Percentiles rank a stretch among this genome's conserved stretches.
phyloP scores from a whole-genome alignment of 1,139 yeast genomes.

The Pichia sp. region DNA sequence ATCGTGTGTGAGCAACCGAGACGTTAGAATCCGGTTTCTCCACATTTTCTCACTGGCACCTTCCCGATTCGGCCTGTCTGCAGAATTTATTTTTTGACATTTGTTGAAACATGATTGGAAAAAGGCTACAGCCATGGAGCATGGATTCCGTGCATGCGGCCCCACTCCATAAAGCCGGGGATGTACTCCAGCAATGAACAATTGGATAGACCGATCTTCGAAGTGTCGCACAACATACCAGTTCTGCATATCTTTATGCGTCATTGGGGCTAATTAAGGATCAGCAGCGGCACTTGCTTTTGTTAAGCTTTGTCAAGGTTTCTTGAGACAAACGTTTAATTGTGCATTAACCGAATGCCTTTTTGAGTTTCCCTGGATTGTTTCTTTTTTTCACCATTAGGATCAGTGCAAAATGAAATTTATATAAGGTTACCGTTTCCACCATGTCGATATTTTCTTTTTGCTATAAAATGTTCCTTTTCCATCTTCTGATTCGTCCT shows the following conservation, averaged over 20 bases:
- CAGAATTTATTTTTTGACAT: neutral
- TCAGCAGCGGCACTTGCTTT: neutral
- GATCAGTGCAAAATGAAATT: neutral
- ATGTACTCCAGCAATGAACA: neutral
- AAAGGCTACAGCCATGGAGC: neutral
- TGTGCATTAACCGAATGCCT: neutral
- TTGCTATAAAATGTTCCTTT: too few relatives aligned
- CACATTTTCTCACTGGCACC: neutral
- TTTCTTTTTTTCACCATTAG: neutral
- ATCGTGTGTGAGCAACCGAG: neutral
- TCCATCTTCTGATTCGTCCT: neutral
- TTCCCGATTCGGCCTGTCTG: neutral
- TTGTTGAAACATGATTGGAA: neutral
- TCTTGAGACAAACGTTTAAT: neutral
- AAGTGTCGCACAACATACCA: neutral
- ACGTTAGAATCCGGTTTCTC: neutral
- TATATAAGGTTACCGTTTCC: too few relatives aligned
- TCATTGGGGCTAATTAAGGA: neutral
- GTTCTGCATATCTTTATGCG: neutral
- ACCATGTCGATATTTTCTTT: too few relatives aligned
- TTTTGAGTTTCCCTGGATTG: neutral
- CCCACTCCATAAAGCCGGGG: neutral
- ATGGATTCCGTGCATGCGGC: neutral
- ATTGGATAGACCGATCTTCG: neutral
- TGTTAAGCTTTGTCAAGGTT: neutral